Conservation (phyloP, 2,329 filamentous ascomycete species). For the Fusarium veterinarium region DNA sequence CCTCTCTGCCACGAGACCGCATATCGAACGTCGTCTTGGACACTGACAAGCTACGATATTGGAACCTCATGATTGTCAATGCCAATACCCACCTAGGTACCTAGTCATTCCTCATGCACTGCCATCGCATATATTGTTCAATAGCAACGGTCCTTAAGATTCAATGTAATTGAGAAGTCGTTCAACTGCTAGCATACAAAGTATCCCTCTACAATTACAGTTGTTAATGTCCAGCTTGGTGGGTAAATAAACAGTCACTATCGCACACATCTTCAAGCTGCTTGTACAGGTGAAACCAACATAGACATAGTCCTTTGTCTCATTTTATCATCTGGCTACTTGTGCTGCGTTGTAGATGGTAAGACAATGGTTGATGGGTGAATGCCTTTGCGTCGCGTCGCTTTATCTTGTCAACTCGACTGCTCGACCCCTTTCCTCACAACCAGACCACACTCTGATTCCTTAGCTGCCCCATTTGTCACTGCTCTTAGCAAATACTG, state of each 20-base stretch:
- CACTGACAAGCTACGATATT: neutral
- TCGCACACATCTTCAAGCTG: neutral
- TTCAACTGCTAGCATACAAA: neutral
- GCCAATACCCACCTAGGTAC: neutral
- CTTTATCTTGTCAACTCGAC: conserved; percentile 9
- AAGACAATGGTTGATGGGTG: conserved; percentile 16
- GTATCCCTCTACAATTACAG: neutral
- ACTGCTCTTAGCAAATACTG: conserved; percentile 24
- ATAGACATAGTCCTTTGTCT: conserved; percentile 11
- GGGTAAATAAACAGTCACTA: neutral
- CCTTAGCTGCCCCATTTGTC: neutral
- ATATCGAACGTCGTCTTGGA: neutral
- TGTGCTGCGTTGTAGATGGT: conserved; percentile 1
- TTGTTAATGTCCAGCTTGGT: neutral
- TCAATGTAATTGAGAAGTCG: neutral
- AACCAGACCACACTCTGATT: neutral
- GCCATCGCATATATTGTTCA: neutral
- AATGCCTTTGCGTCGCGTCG: conserved; percentile 22
- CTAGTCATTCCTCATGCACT: neutral
- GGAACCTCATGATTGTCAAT: neutral
- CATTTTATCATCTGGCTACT: conserved; percentile 15
- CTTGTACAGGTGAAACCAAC: neutral
- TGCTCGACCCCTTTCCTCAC: conserved; percentile 1
- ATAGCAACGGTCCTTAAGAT: neutral
- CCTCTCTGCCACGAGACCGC: neutral